phyloP scores from a whole-genome alignment of 2,329 filamentous ascomycete species.

The Pseudogymnoascus sp. region DNA sequence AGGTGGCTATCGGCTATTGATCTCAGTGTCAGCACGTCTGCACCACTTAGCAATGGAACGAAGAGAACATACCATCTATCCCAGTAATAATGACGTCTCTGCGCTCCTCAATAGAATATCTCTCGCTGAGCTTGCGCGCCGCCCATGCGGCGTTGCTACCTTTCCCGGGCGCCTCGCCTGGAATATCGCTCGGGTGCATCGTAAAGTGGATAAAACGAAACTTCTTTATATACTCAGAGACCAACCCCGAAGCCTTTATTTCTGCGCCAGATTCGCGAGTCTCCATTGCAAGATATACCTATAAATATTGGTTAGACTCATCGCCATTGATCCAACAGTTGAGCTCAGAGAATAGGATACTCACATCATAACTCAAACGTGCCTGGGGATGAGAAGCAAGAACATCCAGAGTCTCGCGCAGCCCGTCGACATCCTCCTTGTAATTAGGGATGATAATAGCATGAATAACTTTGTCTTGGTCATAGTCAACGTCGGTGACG shows the following conservation, averaged over 20 bases:
- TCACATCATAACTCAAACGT: conserved; percentile 58
- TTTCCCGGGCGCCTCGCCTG: conserved; percentile 63
- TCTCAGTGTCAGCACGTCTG: background rate
- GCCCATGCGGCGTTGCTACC: conserved; percentile 69
- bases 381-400: conserved; percentile 60
- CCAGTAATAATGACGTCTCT: conserved; percentile 62
- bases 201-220: conserved; percentile 63
- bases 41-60: background rate
- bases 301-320: background rate
- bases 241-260: conserved; percentile 53
- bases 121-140: conserved; percentile 56
- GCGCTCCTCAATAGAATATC: conserved; percentile 44
- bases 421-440: conserved; percentile 62
- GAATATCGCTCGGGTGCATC: conserved; percentile 57
- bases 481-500: conserved; percentile 39
- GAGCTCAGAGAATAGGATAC: conserved; percentile 27
- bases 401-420: conserved; percentile 61
- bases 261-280: conserved; percentile 54
- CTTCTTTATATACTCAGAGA: conserved; percentile 54
- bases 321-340: background rate
- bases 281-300: conserved; percentile 70
- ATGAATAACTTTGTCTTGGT: conserved; percentile 45
- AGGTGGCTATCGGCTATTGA: conserved; percentile 61
- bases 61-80: conserved; percentile 56
- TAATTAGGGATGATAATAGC: conserved; percentile 67